Evolutionary conservation across 306 rosid genomes (phyloP).

Genomic region (Psophocarpus tetragonolobus): DNA sequence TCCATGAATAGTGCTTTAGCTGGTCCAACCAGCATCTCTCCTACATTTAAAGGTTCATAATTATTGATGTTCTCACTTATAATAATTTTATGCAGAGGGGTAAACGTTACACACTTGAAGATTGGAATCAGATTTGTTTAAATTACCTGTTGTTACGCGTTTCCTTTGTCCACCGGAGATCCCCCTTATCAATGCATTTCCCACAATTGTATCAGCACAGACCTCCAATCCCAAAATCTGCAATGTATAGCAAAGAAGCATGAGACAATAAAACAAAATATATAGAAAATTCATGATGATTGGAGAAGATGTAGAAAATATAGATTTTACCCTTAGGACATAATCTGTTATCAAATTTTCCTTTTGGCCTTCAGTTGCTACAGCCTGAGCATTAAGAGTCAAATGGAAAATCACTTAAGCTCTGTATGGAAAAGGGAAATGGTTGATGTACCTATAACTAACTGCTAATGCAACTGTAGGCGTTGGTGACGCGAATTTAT

Average conservation of each 20-base stretch:
- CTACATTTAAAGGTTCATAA: constrained; percentile 19
- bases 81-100: constrained; percentile 1
- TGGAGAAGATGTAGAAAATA: not conserved
- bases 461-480: constrained; percentile 20
- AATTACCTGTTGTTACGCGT: constrained; percentile 65
- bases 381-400: constrained; percentile 51
- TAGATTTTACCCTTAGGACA: constrained; percentile 60
- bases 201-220: constrained; percentile 60
- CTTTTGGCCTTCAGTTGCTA: constrained; percentile 71
- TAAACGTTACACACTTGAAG: not conserved
- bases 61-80: not conserved
- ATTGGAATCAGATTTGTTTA: not conserved
- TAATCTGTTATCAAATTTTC: constrained; percentile 72
- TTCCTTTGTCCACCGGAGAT: constrained; percentile 71
- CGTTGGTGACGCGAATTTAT: constrained; percentile 26
- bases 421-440: not conserved
- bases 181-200: constrained; percentile 57
- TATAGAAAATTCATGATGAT: not conserved
- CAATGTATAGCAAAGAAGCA: constrained; percentile 8
- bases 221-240: constrained; percentile 60
- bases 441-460: not conserved
- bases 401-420: constrained; percentile 12
- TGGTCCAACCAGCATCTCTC: constrained; percentile 72
- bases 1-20: constrained; percentile 60
- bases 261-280: not conserved